Conservation (phyloP, 2,329 filamentous ascomycete species). For the Microdochium bolleyi region DNA sequence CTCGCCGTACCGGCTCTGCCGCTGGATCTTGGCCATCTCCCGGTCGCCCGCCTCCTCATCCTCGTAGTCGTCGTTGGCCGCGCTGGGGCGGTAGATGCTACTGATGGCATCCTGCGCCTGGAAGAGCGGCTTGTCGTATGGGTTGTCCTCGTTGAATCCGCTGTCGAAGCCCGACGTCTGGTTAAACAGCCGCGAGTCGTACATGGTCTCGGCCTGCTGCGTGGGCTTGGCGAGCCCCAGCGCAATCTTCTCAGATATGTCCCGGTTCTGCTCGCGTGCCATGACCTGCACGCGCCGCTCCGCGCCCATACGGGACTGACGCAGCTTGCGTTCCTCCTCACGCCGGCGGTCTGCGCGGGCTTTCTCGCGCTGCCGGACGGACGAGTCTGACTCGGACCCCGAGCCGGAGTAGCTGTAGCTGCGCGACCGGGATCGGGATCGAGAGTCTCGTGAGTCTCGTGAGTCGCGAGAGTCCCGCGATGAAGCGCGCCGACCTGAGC, state of each 20-base stretch:
- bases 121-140: slow-evolving; percentile 95
- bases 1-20: slow-evolving; percentile 74
- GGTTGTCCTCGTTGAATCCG: slow-evolving; percentile 95
- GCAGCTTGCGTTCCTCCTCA: slow-evolving; percentile 82
- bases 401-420: slow-evolving; percentile 48
- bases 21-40: slow-evolving; percentile 83
- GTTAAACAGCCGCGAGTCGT: slow-evolving; percentile 92
- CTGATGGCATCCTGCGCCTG: slow-evolving; percentile 91
- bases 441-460: slow-evolving; percentile 25
- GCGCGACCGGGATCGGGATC: slow-evolving; percentile 30
- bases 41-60: slow-evolving; percentile 73
- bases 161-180: slow-evolving; percentile 83
- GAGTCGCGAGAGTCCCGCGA: slow-evolving; percentile 26
- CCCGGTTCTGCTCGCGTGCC: slow-evolving; percentile 89
- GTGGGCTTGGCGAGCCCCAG: slow-evolving; percentile 92
- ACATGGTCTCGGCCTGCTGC: slow-evolving; percentile 88
- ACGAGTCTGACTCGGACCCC: slow-evolving; percentile 52
- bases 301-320: slow-evolving; percentile 91
- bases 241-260: slow-evolving; percentile 95
- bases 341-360: slow-evolving; percentile 69
- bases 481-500: slow-evolving; percentile 18
- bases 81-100: slow-evolving; percentile 77
- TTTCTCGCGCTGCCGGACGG: slow-evolving; percentile 66
- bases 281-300: slow-evolving; percentile 88
- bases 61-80: slow-evolving; percentile 65